phyloP scores from a whole-genome alignment of 345 rosid genomes.

The Gynandropsis gynandra region DNA sequence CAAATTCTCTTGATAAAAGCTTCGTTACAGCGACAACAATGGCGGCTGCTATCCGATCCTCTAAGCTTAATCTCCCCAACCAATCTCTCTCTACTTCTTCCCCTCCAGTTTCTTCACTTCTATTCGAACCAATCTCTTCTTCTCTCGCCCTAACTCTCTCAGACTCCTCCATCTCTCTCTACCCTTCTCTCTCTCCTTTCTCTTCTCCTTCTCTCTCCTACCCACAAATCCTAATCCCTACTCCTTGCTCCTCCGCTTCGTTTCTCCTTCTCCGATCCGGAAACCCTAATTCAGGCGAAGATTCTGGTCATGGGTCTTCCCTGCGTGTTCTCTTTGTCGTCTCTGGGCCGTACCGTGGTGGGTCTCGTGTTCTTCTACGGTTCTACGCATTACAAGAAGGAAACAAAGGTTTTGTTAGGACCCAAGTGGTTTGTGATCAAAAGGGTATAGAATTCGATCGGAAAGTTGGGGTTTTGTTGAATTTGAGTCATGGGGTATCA shows the following conservation, averaged over 20 bases:
- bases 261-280: constrained; percentile 36
- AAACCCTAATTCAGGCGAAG: constrained; percentile 18
- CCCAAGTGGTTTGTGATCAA: constrained; percentile 50
- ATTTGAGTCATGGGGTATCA: constrained; percentile 50
- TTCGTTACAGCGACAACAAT: constrained; percentile 13
- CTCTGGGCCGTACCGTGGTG: constrained; percentile 48
- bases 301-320: constrained; percentile 2
- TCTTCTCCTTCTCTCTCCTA: constrained; percentile 27
- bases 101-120: constrained; percentile 38
- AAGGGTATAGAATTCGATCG: constrained; percentile 49
- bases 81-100: constrained; percentile 31
- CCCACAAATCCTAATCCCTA: constrained; percentile 33
- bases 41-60: constrained; percentile 44
- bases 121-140: constrained; percentile 55
- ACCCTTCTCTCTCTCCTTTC: constrained; percentile 37
- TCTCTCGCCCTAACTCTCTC: constrained; percentile 62
- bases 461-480: constrained; percentile 50
- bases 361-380: constrained; percentile 52
- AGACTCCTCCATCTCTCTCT: constrained; percentile 62
- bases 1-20: constrained; percentile 8
- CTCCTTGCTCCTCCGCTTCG: constrained; percentile 39
- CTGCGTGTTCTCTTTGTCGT: constrained; percentile 43
- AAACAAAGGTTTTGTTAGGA: constrained; percentile 33
- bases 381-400: constrained; percentile 31
- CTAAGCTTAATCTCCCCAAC: constrained; percentile 36